These are phyloP conservation scores for Lactarius evosmus DNA, from an alignment of 768 basidiomycete species.

Conservation along the genomic window DNA sequence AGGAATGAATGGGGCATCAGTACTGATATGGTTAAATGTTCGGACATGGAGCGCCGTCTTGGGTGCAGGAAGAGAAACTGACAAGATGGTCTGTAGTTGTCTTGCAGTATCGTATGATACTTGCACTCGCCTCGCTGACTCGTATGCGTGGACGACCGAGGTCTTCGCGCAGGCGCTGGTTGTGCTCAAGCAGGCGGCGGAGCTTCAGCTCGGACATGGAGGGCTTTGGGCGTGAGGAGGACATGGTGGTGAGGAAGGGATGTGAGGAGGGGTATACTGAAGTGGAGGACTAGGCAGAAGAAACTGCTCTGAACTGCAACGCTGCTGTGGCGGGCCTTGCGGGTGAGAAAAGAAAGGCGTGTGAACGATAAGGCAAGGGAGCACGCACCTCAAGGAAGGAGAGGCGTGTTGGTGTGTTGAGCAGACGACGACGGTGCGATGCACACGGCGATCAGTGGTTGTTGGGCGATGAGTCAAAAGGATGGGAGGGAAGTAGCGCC, in stretches of 20 bases:
- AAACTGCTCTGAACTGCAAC: not conserved
- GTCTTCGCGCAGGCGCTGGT: slow-evolving; percentile 68
- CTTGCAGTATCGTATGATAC: slow-evolving; percentile 72
- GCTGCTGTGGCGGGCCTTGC: not conserved
- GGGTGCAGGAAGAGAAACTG: slow-evolving; percentile 29
- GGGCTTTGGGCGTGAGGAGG: slow-evolving; percentile 58
- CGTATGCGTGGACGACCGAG: slow-evolving; percentile 65
- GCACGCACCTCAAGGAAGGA: slow-evolving; percentile 4
- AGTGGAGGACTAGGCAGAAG: not conserved
- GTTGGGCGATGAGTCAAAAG: slow-evolving; percentile 7
- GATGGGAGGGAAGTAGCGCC: slow-evolving; percentile 4
- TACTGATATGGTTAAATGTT: slow-evolving; percentile 23
- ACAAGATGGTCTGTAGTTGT: slow-evolving; percentile 69
- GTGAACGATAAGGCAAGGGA: not conserved
- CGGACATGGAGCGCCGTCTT: too few relatives aligned
- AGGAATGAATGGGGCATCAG: slow-evolving; percentile 13
- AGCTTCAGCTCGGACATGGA: slow-evolving; percentile 82
- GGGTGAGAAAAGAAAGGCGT: not conserved
- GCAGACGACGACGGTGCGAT: slow-evolving; percentile 4
- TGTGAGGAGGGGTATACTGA: not conserved
- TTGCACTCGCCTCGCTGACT: slow-evolving; percentile 69
- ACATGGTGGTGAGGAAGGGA: slow-evolving; percentile 40
- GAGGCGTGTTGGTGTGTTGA: not conserved
- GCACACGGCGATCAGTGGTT: slow-evolving; percentile 9
- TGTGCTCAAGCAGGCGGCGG: slow-evolving; percentile 73